Evolutionary conservation across 1,284 basidiomycete genomes (phyloP), one percentile per base, ranked within the genome.

Genomic region (Butyriboletus appendiculatus): DNA sequence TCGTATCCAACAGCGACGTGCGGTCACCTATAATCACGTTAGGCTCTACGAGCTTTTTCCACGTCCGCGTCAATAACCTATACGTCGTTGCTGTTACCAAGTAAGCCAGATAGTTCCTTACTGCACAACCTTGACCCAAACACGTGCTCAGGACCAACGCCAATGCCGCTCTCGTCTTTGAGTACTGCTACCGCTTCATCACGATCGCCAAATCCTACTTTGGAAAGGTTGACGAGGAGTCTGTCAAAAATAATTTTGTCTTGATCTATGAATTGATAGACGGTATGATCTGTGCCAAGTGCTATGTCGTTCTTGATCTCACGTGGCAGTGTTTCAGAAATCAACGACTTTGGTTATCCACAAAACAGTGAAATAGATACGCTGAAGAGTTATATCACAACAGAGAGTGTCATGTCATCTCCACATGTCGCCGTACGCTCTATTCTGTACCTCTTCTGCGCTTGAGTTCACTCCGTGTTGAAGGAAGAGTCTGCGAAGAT

Each of bases 281-380:
- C 66, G 95, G 94, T 94, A 59, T 52, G 81, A 58, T 35, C 28
- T n/a, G 5, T 18, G 5, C 9, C 28, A 12, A 37, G 15, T n/a
- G 7, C 24, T 38, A 20, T 45, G 12, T 14, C 15, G 10, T 41
- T 16, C n/a, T 4, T 7, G 24, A 20, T 40, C 50, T 57, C 33
- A 51, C 54, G 45, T 24, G 41, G 34, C 6, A 26, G 28, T 16
- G 33, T 39, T 70, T 24, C 51, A 97, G 96, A 99, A 75, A 97
- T 98, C 70, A 87, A 94, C 67, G 96, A 99, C 75, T 99, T 98
- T 75, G 96, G 97, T 39, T 99, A 96, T 75, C 96, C 96, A n/a
- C 97, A 99, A 72, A 99, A 98, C 71, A 96, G 94, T 60, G 96
- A 99, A 73, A 94, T 92, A 44, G 96, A 98, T 71, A 97, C 96